Evolutionary conservation across 148 eudicot species (phyloP).

Genomic region (Camellia lanceoleosa): DNA sequence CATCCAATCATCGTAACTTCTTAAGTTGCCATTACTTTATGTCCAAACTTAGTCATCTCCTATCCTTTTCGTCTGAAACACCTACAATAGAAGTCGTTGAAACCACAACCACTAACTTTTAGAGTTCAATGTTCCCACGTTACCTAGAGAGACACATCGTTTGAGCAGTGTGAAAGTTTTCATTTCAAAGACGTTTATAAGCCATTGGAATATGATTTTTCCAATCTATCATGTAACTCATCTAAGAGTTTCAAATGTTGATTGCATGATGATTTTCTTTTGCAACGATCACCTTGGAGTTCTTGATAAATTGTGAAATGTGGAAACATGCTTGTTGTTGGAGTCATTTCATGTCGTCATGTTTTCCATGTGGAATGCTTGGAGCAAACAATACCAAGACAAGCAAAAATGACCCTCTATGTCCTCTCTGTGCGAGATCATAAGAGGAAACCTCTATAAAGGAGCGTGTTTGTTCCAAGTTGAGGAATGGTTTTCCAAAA

Average conservation of each 20-base stretch:
- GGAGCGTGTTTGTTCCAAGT: conserved; percentile 39
- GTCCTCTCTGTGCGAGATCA: conserved; percentile 63
- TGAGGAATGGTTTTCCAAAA: conserved; percentile 49
- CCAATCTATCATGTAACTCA: conserved; percentile 28
- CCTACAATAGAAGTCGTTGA: conserved; percentile 39
- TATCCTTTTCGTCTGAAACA: conserved; percentile 53
- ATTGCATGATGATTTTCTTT: conserved; percentile 79
- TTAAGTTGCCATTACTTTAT: conserved; percentile 72
- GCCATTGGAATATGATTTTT: conserved; percentile 43
- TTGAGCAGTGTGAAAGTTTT: conserved; percentile 63
- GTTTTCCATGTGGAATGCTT: conserved; percentile 95
- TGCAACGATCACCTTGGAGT: conserved; percentile 94
- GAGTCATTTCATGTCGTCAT: conserved; percentile 83
- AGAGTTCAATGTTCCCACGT: conserved; percentile 37
- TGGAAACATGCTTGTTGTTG: conserved; percentile 84
- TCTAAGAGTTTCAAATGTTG: conserved; percentile 50
- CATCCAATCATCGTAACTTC: conserved; percentile 50
- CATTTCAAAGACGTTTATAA: conserved; percentile 59
- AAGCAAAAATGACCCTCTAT: conserved; percentile 75
- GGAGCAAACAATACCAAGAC: conserved; percentile 77
- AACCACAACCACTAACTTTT: conserved; percentile 21
- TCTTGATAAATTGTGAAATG: conserved; percentile 73
- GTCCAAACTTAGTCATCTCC: conserved; percentile 84
- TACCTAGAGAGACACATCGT: conserved; percentile 45
- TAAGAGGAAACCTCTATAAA: conserved; percentile 54